Evolutionary conservation across 495 filamentous ascomycete species (phyloP).

Genomic region (Penicillium steckii): DNA sequence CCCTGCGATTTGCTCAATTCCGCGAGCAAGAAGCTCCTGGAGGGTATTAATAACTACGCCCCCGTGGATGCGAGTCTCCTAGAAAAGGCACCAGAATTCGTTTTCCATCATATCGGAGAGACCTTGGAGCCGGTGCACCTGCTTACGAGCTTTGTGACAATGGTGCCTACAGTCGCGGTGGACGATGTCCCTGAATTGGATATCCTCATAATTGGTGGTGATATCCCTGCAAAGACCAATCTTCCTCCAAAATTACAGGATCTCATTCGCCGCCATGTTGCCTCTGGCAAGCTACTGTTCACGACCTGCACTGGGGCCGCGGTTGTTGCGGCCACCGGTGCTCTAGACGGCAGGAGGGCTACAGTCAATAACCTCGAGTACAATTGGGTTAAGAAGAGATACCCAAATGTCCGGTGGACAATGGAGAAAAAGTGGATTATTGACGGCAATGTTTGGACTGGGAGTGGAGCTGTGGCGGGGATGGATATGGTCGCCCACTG

Average conservation of each 20-base stretch:
- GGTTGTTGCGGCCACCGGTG: conserved; percentile 18
- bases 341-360: conserved; percentile 25
- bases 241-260: conserved; percentile 18
- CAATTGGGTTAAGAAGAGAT: conserved; percentile 13
- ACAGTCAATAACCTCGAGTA: conserved; percentile 29
- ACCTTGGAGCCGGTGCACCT: conserved; percentile 28
- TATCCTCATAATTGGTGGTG: conserved; percentile 25
- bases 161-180: conserved; percentile 24
- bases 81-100: conserved; percentile 23
- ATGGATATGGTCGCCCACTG: conserved; percentile 37
- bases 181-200: conserved; percentile 29
- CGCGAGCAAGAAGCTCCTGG: conserved; percentile 12
- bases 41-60: conserved; percentile 9
- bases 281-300: conserved; percentile 20
- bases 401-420: conserved; percentile 34
- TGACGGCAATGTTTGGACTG: conserved; percentile 38
- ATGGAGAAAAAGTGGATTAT: conserved; percentile 33
- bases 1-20: conserved; percentile 31
- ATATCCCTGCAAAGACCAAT: conserved; percentile 9
- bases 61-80: conserved; percentile 7
- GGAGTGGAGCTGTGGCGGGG: conserved; percentile 30
- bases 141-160: conserved; percentile 15
- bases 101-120: conserved; percentile 33
- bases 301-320: conserved; percentile 29
- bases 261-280: conserved; percentile 25